These are phyloP conservation scores for Penicillium sumatraense DNA, from an alignment of 2,329 filamentous ascomycete species.

Conservation along the genomic window DNA sequence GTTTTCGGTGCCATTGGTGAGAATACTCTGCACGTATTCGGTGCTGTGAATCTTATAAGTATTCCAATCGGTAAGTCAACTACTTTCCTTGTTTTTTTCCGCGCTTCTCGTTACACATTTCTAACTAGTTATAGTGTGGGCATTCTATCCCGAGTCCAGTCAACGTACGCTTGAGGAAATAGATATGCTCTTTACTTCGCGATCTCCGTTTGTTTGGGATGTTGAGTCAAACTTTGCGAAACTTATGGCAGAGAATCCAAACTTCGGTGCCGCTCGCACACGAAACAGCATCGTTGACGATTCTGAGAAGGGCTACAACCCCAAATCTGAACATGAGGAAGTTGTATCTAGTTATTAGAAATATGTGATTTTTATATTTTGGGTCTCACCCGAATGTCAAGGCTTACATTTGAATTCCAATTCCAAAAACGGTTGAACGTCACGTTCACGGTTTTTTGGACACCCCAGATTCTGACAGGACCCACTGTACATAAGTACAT, in stretches of 20 bases:
- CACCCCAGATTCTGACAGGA: no score
- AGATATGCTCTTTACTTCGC: slow-evolving; percentile 25
- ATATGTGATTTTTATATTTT: no score
- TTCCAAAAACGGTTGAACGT: no score
- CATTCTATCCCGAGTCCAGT: slow-evolving; percentile 22
- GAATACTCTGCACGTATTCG: slow-evolving; percentile 56
- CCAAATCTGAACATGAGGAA: background rate
- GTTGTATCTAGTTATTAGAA: background rate
- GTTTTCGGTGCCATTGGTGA: background rate
- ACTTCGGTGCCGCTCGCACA: background rate
- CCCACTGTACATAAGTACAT: no score
- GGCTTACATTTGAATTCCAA: no score
- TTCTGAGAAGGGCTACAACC: background rate
- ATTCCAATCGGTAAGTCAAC: slow-evolving; percentile 57
- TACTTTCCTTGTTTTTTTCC: no score
- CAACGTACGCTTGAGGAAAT: slow-evolving; percentile 28
- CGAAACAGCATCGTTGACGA: background rate
- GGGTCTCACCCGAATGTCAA: no score
- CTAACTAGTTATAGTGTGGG: slow-evolving; percentile 1
- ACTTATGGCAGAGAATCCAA: background rate
- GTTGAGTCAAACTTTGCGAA: slow-evolving; percentile 18
- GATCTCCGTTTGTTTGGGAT: slow-evolving; percentile 22
- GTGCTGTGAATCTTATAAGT: slow-evolving; percentile 63
- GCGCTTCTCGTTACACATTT: no score
- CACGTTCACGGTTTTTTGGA: no score